Base-by-base conservation (phyloP, 768 basidiomycete species). In the Boletellus sp. region DNA sequence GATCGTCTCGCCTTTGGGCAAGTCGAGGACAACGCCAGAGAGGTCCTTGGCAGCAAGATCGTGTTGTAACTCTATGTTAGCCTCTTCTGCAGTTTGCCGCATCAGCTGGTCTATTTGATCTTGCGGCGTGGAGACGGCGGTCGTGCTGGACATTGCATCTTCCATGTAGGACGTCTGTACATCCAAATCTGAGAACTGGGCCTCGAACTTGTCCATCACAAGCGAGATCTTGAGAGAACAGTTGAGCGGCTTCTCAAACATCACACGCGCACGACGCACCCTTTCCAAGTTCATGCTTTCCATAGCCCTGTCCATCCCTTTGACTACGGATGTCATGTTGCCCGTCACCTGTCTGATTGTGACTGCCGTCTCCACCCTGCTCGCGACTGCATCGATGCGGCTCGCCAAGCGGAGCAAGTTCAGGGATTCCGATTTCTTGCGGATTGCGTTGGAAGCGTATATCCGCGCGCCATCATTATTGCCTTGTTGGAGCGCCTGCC, bases 131-230 rank as follows among this genome's bases (percentile, higher is more conserved):
- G 92, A 85, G 35, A 88, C 80, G 17, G 94, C 96, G 3, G 92
- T 95, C 20, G 94, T 92, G 47, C 87, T 81, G 10, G 85, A 84
- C 87, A 99, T 97, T 34, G 94, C 86, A 51, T 93, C 90, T 64
- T 98, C 96, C 93, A 99, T 95, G 71, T 95, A 94, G 6, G 85
- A 88, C 16, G 96, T 95, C 69, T 98, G 95, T 7, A 99, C 96
- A 65, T 98, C 96, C 17, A 99, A 81, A 67, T 98, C 96, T 33
- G 91, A 77, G 72, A 98, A 98, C 59, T 98, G 95, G 6, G 84
- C 57, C 69, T 99, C 96, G 70, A 99, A 99, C 72, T 94, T 98
- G 74, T 98, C 96, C 96, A 99, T 98, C 31, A 99, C 92, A 47
- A 91, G 70, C 12, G 96, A 95, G 63, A 99, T 98, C 95, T 97